Evolutionary conservation across 176 grass and related monocot genomes (phyloP), one percentile per base, ranked within the genome.

Genomic region (Oryza coarctata): DNA sequence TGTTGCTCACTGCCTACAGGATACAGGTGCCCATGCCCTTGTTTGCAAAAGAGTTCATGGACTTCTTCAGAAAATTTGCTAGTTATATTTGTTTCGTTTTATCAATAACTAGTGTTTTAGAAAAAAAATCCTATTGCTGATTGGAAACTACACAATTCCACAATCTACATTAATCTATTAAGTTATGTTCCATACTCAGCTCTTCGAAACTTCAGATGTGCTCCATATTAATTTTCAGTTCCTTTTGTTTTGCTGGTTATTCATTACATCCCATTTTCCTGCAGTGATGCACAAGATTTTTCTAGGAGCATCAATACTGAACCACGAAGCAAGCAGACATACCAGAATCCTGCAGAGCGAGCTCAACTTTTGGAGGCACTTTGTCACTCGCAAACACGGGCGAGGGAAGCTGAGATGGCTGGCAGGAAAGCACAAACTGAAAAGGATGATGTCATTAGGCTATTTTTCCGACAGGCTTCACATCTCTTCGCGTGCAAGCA

Each of bases 401-500:
- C 95, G 9, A 90, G 95, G 81, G 76, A 94, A 88, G 95, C 92
- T 28, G 92, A 97, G 44, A 87, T 94, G 74, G 88, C 81, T 38
- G 92, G 88, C 3, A 93, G 88, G 70, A 81, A 89, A 85, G 90
- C 86, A 1, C 41, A 76, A 22, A 32, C 77, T 28, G 92, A 97
- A 74, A 97, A 94, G 78, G 92, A 94, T 1, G 79, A 97, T 57
- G 75, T 91, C 32, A 63, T 97, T 38, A 89, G 89, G 62, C 74
- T 97, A 65, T 80, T 94, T 31, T 85, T 97, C 60, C 83, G 78
- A 40, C 89, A 91, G 78, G 90, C 95, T 6, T 92, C 95, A 0
- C 90, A 97, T 80, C 88, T 97, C 62, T 94, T 94, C 68, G 92
- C 92, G 1, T 97, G 88, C 88, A 94, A 89, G 69, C 95, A 94